Base-by-base conservation (phyloP, 371 early-diverging fungal genomes). In the Blakeslea trispora region DNA sequence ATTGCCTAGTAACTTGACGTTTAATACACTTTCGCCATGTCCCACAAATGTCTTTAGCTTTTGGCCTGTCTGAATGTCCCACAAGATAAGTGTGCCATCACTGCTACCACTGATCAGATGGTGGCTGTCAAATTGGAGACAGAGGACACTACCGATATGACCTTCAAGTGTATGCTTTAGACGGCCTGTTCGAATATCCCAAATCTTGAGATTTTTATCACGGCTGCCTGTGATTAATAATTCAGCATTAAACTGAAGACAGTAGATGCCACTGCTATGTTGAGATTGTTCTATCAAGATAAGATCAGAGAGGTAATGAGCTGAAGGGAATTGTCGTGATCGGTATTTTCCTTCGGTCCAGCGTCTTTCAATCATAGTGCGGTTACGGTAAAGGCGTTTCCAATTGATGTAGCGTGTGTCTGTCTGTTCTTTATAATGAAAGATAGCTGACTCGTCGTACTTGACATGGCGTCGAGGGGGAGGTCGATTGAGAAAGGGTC, bases 201-300 rank as follows among this genome's bases (percentile, higher is more conserved):
- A 97, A 15, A 94, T 67, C 56, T 88, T 85, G 55, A 97, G 76
- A 8, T 86, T 86, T 14, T 83, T 75, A 66, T 96, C 98, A 5
- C 93, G 83, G 17, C 92, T 91, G 0, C 96, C 95, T 5, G 89
- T 89, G 15, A 91, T 81, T 19, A 95, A 72, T 47, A 81, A 81
- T 34, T 69, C 52, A 0, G 72, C 71, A 56, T 91, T 90, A 58
- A 91, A 90, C 68, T 93, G 96, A 13, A 96, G 75, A 61, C 94
- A 94, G 59, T 98, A 94, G 32, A 99, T 92, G 22, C 93, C 88
- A 54, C 97, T 98, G 0, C 76, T 58, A 63, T 98, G 99, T 28
- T 47, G 56, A 6, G 24, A 28, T 5, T 52, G 42, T 52, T 41
- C 41, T 28, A 41, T 37, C 13, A 41, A 14, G 13, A 47, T 22